Base-by-base conservation (phyloP, 176 grass and related monocot genomes). In the Carex scoparia region DNA sequence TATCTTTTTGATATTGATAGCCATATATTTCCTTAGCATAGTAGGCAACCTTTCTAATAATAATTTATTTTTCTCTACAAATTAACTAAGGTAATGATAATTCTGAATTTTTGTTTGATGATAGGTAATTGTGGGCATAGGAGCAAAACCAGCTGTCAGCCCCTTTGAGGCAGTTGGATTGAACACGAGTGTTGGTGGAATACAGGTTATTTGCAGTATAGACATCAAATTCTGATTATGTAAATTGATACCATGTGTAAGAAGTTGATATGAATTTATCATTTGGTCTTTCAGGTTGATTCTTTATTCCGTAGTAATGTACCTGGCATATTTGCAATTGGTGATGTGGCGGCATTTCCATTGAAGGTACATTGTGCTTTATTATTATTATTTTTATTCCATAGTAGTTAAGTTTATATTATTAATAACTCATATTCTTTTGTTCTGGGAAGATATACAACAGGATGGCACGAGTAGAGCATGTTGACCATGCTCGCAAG, bases 401-500 rank as follows among this genome's bases (percentile, higher is more conserved):
- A 67, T 27, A 9, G 16, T 53, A 81, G 11, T 69, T 51, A 53
- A 37, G 7, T 80, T 61, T 55, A 69, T 4, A 77, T 33, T 83
- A 55, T 83, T 30, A 65, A 69, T 38, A 73, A 61, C 48, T 46
- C 35, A 9, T 38, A 7, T 83, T 59, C 33, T 84, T 72, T 84
- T 55, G 40, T 83, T 67, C 48, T 78, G 16, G 16, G 30, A 37
- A 89, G 88, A 89, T 89, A 23, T 89, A 98, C 55, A 40, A 94
- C 75, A 90, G 95, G 85, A 70, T 81, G 65, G 68, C 95, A 76
- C 81, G 95, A 90, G 91, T 98, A 53, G 95, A 98, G 89, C 95
- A 98, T 86, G 95, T 98, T 74, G 95, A 98, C 87, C 92, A 98
- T 93, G 95, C 95, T 87, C 84, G 95, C 60, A 98, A 98, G 76